These are phyloP conservation scores for Plenodomus tracheiphilus DNA, from an alignment of 2,329 filamentous ascomycete genomes.

Conservation along the genomic window DNA sequence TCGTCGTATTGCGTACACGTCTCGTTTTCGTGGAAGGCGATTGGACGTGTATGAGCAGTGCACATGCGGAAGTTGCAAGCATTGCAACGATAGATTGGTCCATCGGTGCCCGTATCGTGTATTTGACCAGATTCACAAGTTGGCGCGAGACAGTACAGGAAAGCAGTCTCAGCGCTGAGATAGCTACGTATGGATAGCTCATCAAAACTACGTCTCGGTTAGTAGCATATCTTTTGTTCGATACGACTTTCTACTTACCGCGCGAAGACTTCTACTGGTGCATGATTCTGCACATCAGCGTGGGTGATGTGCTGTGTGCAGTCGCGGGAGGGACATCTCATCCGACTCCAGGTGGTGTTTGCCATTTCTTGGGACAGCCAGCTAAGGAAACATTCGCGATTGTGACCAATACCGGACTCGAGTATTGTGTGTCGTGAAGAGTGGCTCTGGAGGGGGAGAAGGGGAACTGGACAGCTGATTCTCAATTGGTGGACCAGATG, in stretches of 20 bases:
- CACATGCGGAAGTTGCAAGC: constrained; percentile 2
- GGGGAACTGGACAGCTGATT: no score
- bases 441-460: no score
- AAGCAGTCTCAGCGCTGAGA: not conserved
- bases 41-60: not conserved
- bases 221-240: not conserved
- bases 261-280: not conserved
- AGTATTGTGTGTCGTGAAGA: no score
- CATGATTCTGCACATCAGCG: not conserved
- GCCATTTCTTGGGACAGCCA: constrained; percentile 1
- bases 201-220: constrained; percentile 2
- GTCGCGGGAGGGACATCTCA: constrained; percentile 1
- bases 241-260: no score
- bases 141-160: not conserved
- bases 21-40: constrained; percentile 10
- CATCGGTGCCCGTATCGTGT: not conserved
- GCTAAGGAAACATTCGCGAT: not conserved
- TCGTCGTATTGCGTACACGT: constrained; percentile 1
- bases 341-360: not conserved
- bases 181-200: not conserved
- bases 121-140: constrained; percentile 4
- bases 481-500: no score
- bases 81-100: constrained; percentile 2
- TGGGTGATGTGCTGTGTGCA: constrained; percentile 1
- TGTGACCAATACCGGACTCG: no score